Evolutionary conservation across 192 early-diverging fungal species (phyloP).

Genomic region (Nowakowskiella sp.): DNA sequence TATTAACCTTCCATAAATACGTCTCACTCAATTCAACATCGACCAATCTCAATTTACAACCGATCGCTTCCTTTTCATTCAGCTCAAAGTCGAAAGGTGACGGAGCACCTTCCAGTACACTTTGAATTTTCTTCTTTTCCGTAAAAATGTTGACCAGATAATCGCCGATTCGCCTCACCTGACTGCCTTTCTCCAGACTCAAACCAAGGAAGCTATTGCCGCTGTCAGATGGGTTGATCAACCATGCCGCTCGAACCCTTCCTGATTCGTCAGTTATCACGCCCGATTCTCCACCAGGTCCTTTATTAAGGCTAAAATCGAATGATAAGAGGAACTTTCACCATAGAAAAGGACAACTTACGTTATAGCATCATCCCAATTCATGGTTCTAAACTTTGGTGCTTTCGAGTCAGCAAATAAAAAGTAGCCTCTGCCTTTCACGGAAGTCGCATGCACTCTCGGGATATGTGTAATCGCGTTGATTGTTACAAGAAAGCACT

Average conservation of each 20-base stretch:
- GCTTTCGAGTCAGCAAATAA: constrained; percentile 22
- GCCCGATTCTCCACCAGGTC: constrained; percentile 23
- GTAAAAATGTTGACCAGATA: constrained; percentile 5
- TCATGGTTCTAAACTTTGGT: constrained; percentile 21
- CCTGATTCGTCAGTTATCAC: constrained; percentile 23
- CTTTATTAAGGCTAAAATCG: constrained; percentile 13
- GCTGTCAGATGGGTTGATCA: constrained; percentile 14
- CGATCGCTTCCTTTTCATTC: too few relatives aligned
- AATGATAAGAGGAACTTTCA: constrained; percentile 1
- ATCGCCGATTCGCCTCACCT: constrained; percentile 13
- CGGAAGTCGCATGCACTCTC: constrained; percentile 20
- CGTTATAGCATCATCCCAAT: constrained; percentile 29
- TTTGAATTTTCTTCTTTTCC: constrained; percentile 1
- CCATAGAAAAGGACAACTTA: constrained; percentile 3
- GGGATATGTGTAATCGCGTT: constrained; percentile 27
- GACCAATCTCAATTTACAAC: constrained; percentile 15
- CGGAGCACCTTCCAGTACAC: constrained; percentile 6
- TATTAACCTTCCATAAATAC: constrained; percentile 25
- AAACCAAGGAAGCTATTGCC: constrained; percentile 18
- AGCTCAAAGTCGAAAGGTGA: too few relatives aligned
- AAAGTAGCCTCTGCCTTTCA: constrained; percentile 26
- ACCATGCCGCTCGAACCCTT: constrained; percentile 19
- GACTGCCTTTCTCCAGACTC: constrained; percentile 12
- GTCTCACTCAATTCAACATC: constrained; percentile 24
- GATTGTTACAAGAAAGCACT: constrained; percentile 21